Base-by-base conservation (phyloP, 1,139 yeast species). In the Yamadazyma aaseri region DNA sequence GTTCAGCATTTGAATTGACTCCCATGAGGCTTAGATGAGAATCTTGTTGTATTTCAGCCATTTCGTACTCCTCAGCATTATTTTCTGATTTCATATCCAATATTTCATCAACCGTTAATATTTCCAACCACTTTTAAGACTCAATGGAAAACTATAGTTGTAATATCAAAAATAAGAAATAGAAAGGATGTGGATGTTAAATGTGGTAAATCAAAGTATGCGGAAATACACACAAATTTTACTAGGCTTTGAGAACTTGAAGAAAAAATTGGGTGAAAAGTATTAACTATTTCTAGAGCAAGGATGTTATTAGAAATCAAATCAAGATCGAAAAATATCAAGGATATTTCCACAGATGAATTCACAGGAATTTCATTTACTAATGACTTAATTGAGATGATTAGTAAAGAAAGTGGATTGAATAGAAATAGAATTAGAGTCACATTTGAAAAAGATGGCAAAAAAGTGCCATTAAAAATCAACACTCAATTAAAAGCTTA, bases 321-420 rank as follows among this genome's bases (percentile, higher is more conserved):
- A 40, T 63, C 82, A 1, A 74, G 82, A 38, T 76, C 83, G 15
- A 72, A 65, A 47, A 50, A 67, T 13, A 56, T 79, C 46, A 71
- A 65, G 43, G 63, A 62, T 28, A 55, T 60, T 28, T 52, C 67
- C 7, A 55, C 67, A 28, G 63, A 65, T 44, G 62, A 56, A 40
- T 53, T 63, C 51, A 51, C 57, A n/a, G 46, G 52, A 7, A 56
- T 55, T 9, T 51, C 60, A 6, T 49, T 57, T 11, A 60, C 60
- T 29, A 38, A 54, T 26, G 64, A 61, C 28, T 58, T 76, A 24
- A 47, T 68, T 27, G 45, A 52, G 15, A 53, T 61, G 35, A 50
- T 78, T 39, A 71, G 82, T 11, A 55, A 55, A 33, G 65, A 65
- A 26, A 76, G 76, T 51, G 58, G 59, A 17, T 43, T 47, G 21